These are phyloP conservation scores for Pyrenochaeta sp. DNA, from an alignment of 2,329 filamentous ascomycete species.

Conservation along the genomic window DNA sequence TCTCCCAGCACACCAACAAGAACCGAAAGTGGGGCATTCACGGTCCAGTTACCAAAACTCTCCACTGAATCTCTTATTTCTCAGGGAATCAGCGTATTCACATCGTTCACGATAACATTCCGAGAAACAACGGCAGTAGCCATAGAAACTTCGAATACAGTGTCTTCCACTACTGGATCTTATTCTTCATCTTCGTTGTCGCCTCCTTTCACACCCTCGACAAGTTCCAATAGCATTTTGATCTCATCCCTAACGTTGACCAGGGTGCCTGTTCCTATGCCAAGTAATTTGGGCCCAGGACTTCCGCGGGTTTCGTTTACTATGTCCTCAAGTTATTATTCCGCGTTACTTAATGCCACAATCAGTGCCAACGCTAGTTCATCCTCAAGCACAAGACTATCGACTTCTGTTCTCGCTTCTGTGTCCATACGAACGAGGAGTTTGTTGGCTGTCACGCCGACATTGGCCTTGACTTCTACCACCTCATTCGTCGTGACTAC, in stretches of 20 bases:
- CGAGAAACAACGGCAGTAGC: not conserved
- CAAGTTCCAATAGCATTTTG: no score
- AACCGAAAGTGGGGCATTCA: conserved; percentile 6
- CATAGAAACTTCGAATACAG: not conserved
- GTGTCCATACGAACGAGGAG: not conserved
- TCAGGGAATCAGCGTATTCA: not conserved
- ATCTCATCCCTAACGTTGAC: no score
- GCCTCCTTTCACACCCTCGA: no score
- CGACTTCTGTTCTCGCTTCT: not conserved
- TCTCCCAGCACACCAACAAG: no score
- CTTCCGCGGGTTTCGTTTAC: no score
- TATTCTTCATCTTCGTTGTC: no score
- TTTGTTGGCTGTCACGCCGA: not conserved
- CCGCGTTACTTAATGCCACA: not conserved
- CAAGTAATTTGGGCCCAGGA: no score
- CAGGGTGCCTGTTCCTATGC: no score
- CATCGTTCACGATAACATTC: not conserved
- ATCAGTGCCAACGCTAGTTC: not conserved
- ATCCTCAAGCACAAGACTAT: not conserved
- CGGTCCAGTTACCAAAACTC: conserved; percentile 9
- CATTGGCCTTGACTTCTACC: not conserved
- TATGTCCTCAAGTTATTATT: no score
- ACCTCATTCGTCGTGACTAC: not conserved
- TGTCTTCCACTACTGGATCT: no score
- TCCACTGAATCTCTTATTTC: not conserved